Evolutionary conservation across 768 basidiomycete species (phyloP), one percentile per base, ranked within the genome.

Genomic region (Udeniomyces megalosporus): DNA sequence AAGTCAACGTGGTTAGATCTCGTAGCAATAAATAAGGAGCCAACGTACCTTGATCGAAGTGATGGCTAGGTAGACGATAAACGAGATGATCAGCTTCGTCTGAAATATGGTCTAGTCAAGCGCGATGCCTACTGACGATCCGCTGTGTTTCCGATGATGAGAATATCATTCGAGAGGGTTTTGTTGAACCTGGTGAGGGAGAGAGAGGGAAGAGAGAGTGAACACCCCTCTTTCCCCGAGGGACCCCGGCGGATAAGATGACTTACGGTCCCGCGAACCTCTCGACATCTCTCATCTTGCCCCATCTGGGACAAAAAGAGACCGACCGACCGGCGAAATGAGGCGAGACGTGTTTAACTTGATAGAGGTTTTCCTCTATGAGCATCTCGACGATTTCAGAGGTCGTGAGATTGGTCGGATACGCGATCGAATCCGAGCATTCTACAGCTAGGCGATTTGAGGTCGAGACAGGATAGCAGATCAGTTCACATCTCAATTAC

Each of bases 141-240:
- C 20, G 58, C 58, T 14, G 45, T 48, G 53, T 62, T 62, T 7
- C 61, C 61, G 32, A 62, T 56, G 61, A 62, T 62, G 20, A 62
- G 46, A 22, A 62, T 48, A 7, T 22, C 20, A 34, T 55, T 48
- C 10, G 61, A 48, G 7, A 62, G 46, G 31, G 61, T 62, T 4
- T 47, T 24, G 24, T 62, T 62, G 31, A 45, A 62, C 53, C 38
- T 34, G 8, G 31, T 8, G 34, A 10, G n/a, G 52, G 1, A 8
- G 7, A 26, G 52, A 0, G 56, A 29, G 26, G n/a, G 45, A 12
- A 56, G 38, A 28, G 34, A n/a, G 32, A 10, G 17, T 15, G 12
- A 14, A 45, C n/a, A 3, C 28, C 4, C 4, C 1, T 14, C n/a
- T 7, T 4, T 2, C 12, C 24, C 1, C 20, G 24, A 15, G 42